Base-by-base conservation (phyloP, 1,139 yeast genomes). In the Lodderomyces metapsilosis region DNA sequence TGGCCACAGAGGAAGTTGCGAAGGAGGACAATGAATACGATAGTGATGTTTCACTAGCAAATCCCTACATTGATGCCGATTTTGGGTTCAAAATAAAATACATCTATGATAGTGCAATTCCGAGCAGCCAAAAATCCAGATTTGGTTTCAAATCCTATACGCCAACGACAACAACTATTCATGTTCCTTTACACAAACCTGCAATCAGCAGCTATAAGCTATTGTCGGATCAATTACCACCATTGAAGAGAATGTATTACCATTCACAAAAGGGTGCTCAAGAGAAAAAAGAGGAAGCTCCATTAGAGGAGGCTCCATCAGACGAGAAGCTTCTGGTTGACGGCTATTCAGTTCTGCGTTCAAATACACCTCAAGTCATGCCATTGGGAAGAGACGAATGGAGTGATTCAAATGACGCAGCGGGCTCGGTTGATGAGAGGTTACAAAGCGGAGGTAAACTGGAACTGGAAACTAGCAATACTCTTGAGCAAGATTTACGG, bases 41-140 rank as follows among this genome's bases (percentile, higher is more conserved):
- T 25, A 74, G 80, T 0, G 77, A 71, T 46, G 61, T 76, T 1
- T 77, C 83, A 0, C 52, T 73, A 24, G 82, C 83, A 0, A 70
- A 75, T 43, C 83, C 84, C 1, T 70, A 68, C 38, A 56, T 74
- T 11, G 65, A 75, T 17, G 78, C 74, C 3, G 70, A 74, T 40
- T 67, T 66, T 53, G 80, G 76, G 0, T 84, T 82, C 52, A 64
- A 68, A 5, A 64, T 82, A 10, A 78, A 74, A 49, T 42, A 52
- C 40, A 55, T 50, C 28, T 57, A 56, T 32, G 60, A 59, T 37
- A 30, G 42, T 15, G 32, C 13, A 9, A 15, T 28, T 4, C 32
- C 32, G 15, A 28, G 32, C 18, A 28, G 32, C 18, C 34, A 43
- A 43, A 21, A 24, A 36, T 39, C n/a, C 15, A 18, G 32, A 3